Conservation (phyloP, 257 asterid genomes). For the Capsicum chinense region DNA sequence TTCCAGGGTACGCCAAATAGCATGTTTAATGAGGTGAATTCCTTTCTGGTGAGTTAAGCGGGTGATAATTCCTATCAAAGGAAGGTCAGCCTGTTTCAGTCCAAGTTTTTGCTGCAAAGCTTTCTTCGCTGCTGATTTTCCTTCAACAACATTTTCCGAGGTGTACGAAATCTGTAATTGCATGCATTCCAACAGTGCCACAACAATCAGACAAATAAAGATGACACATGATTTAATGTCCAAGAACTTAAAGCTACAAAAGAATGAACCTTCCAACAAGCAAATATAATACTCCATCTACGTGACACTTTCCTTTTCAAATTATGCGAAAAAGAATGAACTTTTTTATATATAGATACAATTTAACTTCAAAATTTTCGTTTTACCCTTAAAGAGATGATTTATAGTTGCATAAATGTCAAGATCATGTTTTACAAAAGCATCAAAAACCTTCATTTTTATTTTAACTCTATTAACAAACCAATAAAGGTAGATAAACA, state of each 20-base stretch:
- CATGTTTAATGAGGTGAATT: constrained; percentile 96
- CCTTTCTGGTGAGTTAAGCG: constrained; percentile 99
- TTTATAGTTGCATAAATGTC: background rate
- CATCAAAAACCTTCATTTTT: background rate
- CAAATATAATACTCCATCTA: constrained; percentile 6
- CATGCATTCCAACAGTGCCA: constrained; percentile 37
- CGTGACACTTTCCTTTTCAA: background rate
- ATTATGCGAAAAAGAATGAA: background rate
- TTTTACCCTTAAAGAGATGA: background rate
- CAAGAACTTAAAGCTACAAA: constrained; percentile 20
- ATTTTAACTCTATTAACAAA: background rate
- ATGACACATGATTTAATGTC: constrained; percentile 21
- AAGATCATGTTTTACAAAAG: background rate
- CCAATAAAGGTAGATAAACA: background rate
- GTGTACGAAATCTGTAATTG: constrained; percentile 72
- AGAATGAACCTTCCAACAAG: constrained; percentile 6
- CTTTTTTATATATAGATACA: background rate
- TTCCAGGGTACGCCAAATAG: constrained; percentile 88
- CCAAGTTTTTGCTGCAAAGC: constrained; percentile 90
- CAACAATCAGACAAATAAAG: constrained; percentile 20
- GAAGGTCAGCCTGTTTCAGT: constrained; percentile 69
- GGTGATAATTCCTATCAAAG: constrained; percentile 87
- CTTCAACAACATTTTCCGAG: constrained; percentile 91
- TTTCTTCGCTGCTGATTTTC: constrained; percentile 92
- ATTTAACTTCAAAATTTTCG: background rate